phyloP scores from a whole-genome alignment of 176 grass and related monocot genomes.

The Otatea glauca region DNA sequence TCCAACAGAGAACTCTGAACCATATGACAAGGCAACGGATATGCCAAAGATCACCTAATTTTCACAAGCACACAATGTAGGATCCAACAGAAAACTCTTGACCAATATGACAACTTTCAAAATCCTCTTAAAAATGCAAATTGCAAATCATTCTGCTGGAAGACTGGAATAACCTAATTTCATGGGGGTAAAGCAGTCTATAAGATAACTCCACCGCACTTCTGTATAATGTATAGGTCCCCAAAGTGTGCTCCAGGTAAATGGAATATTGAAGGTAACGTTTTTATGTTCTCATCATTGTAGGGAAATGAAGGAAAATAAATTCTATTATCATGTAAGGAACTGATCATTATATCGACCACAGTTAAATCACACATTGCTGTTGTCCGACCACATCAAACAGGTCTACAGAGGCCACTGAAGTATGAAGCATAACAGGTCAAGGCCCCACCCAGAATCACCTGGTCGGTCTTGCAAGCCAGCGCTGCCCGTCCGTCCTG shows the following conservation, averaged over 20 bases:
- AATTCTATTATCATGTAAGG: slow-evolving; percentile 27
- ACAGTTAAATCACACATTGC: slow-evolving; percentile 28
- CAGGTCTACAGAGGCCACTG: slow-evolving; percentile 40
- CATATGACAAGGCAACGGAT: background rate
- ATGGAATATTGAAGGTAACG: background rate
- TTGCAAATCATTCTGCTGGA: background rate
- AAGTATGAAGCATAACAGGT: slow-evolving; percentile 36
- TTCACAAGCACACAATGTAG: background rate
- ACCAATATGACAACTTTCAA: background rate
- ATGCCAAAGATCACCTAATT: background rate
- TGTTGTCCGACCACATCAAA: slow-evolving; percentile 42
- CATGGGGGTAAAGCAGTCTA: background rate
- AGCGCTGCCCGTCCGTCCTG: slow-evolving; percentile 8
- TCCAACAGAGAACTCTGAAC: background rate
- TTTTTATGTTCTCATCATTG: background rate
- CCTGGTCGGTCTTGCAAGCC: background rate
- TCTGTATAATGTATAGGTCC: background rate
- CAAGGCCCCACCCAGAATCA: slow-evolving; percentile 24
- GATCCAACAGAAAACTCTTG: background rate
- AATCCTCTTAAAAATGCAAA: background rate
- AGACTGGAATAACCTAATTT: slow-evolving; percentile 13
- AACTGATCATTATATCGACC: slow-evolving; percentile 18
- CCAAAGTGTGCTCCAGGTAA: background rate
- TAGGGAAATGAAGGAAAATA: background rate
- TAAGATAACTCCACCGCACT: background rate